Percentiles rank a stretch among this genome's conserved stretches.
Conservation (phyloP, 495 filamentous ascomycete species). For the Lophium mytilinum region DNA sequence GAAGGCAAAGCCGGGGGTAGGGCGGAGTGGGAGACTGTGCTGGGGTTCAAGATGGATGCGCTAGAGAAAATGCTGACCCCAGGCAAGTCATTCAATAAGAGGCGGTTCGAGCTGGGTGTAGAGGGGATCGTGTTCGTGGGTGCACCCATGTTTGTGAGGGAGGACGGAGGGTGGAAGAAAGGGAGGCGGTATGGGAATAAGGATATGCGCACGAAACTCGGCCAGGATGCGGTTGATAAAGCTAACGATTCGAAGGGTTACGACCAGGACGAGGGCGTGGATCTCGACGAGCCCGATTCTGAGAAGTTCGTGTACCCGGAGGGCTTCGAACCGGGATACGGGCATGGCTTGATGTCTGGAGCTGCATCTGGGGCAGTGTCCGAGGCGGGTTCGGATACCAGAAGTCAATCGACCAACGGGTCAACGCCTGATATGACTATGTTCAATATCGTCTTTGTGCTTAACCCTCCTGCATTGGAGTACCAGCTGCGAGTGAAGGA, state of each 20-base stretch:
- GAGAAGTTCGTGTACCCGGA: constrained; percentile 21
- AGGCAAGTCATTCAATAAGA: constrained; percentile 70
- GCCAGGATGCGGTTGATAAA: constrained; percentile 17
- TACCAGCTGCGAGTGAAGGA: constrained; percentile 64
- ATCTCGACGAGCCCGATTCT: constrained; percentile 26
- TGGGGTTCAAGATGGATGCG: constrained; percentile 67
- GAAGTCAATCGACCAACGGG: constrained; percentile 35
- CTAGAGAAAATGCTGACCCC: constrained; percentile 82
- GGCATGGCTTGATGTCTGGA: constrained; percentile 26
- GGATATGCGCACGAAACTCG: constrained; percentile 20
- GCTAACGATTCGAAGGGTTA: constrained; percentile 5
- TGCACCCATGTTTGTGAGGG: constrained; percentile 76
- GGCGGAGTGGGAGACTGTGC: constrained; percentile 63
- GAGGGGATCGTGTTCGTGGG: constrained; percentile 80
- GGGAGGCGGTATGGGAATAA: constrained; percentile 50
- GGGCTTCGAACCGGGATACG: constrained; percentile 30
- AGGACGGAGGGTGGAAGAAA: constrained; percentile 84
- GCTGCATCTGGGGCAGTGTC: constrained; percentile 18
- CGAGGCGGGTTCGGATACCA: constrained; percentile 25
- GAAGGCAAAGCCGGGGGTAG: constrained; percentile 5
- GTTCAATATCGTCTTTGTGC: constrained; percentile 93
- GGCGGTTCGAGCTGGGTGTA: constrained; percentile 75
- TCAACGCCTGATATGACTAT: constrained; percentile 65
- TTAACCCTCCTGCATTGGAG: constrained; percentile 70
- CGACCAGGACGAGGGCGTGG: constrained; percentile 20